Conservation (phyloP, 768 basidiomycete species). For the Leccinum fibrillosum region DNA sequence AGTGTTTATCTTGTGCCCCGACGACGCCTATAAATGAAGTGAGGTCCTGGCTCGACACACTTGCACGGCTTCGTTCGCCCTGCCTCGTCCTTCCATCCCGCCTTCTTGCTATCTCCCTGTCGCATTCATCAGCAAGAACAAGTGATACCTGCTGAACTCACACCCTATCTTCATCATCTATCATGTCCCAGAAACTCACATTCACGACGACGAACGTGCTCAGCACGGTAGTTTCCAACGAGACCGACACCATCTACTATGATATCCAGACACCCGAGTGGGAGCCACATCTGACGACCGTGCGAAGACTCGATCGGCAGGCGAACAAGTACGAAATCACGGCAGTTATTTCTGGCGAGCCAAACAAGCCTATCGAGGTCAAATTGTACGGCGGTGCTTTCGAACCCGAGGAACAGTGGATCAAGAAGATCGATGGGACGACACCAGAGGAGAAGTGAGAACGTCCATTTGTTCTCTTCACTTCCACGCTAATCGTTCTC, state of each 20-base stretch:
- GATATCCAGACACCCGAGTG: constrained; percentile 39
- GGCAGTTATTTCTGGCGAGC: constrained; percentile 32
- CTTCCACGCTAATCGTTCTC: background rate
- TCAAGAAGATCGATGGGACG: constrained; percentile 22
- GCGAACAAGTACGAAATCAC: constrained; percentile 29
- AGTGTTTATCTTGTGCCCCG: background rate
- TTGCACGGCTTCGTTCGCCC: background rate
- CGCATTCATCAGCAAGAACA: background rate
- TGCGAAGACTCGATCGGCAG: constrained; percentile 31
- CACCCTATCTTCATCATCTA: background rate
- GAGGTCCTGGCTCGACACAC: background rate
- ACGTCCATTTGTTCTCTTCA: background rate
- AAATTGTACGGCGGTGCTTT: constrained; percentile 28
- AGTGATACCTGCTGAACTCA: background rate
- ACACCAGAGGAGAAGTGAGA: constrained; percentile 14
- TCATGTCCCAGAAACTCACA: constrained; percentile 30
- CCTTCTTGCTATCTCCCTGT: background rate
- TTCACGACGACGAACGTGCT: constrained; percentile 38
- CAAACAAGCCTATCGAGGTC: constrained; percentile 28
- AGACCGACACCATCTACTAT: constrained; percentile 37
- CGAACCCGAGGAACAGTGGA: constrained; percentile 28
- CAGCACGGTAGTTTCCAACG: constrained; percentile 38
- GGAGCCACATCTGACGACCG: constrained; percentile 34
- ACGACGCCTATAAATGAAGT: background rate
- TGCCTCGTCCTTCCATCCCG: background rate